Percentiles rank a stretch among this genome's conserved stretches.
Conservation (phyloP, 2,329 filamentous ascomycete genomes). For the Cladosporium sp. region DNA sequence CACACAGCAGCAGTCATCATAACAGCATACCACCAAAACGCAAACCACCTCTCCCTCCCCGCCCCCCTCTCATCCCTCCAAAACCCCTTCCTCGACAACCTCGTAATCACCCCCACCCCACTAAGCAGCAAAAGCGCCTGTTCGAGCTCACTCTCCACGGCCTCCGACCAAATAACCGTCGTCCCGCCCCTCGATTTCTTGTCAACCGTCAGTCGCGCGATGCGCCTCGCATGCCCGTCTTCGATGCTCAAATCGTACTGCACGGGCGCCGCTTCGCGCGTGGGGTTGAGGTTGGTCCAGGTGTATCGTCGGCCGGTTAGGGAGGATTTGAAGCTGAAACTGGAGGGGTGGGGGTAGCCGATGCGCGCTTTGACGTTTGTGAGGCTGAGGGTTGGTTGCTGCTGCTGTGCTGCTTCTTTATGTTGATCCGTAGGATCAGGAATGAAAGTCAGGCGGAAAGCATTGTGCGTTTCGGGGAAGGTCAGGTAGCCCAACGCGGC, state of each 20-base stretch:
- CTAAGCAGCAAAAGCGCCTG: conserved; percentile 5
- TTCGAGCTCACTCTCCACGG: conserved; percentile 27
- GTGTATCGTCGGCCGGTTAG: neutral
- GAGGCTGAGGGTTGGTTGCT: neutral
- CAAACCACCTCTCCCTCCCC: neutral
- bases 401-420: neutral
- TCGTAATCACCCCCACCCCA: conserved; percentile 4
- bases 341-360: conserved; percentile 7
- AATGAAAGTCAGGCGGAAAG: conserved; percentile 3
- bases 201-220: conserved; percentile 22
- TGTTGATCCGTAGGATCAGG: neutral
- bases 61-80: neutral
- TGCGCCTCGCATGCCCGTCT: neutral
- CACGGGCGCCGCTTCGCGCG: neutral
- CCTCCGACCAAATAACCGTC: conserved; percentile 34
- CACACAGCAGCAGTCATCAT: neutral
- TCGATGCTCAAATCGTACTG: neutral
- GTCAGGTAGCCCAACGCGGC: conserved; percentile 4
- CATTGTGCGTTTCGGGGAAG: conserved; percentile 6
- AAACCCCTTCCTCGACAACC: conserved; percentile 1
- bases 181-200: conserved; percentile 31
- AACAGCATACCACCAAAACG: neutral
- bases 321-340: neutral
- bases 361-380: conserved; percentile 4
- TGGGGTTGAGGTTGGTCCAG: neutral